These are phyloP conservation scores for Metschnikowia continentalis DNA, from an alignment of 805 yeast species.

Conservation along the genomic window DNA sequence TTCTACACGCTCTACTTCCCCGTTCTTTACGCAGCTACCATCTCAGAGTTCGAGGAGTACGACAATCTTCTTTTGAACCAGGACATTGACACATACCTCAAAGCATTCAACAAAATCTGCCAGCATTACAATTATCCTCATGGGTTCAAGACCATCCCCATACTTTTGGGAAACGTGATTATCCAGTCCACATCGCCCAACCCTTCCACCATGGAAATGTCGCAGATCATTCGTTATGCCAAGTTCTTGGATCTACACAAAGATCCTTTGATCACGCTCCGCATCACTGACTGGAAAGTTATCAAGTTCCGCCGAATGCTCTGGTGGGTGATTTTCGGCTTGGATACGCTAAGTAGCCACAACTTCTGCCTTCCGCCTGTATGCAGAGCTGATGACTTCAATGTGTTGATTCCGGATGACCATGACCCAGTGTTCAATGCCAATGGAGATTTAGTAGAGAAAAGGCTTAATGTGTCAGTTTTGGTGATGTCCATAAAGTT, in stretches of 20 bases:
- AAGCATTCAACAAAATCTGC: slow-evolving; percentile 46
- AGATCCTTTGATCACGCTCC: slow-evolving; percentile 54
- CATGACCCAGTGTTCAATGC: slow-evolving; percentile 33
- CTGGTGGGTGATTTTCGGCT: slow-evolving; percentile 66
- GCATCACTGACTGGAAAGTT: slow-evolving; percentile 43
- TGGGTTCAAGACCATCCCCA: slow-evolving; percentile 40
- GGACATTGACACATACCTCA: slow-evolving; percentile 47
- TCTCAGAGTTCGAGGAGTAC: slow-evolving; percentile 56
- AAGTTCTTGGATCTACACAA: slow-evolving; percentile 53
- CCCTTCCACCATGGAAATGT: slow-evolving; percentile 53
- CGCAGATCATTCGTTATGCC: slow-evolving; percentile 52
- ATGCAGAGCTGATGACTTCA: slow-evolving; percentile 49
- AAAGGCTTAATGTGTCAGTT: slow-evolving; percentile 40
- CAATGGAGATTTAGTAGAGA: slow-evolving; percentile 26
- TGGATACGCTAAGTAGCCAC: slow-evolving; percentile 54
- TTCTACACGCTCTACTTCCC: slow-evolving; percentile 51
- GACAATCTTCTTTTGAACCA: slow-evolving; percentile 44
- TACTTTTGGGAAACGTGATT: slow-evolving; percentile 45
- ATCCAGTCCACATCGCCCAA: slow-evolving; percentile 52
- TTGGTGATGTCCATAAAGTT: slow-evolving; percentile 52
- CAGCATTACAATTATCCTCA: slow-evolving; percentile 50
- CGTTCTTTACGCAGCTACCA: slow-evolving; percentile 53
- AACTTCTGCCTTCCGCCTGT: slow-evolving; percentile 54
- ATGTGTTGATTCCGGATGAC: slow-evolving; percentile 53
- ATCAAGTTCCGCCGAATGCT: slow-evolving; percentile 52